Percentiles rank a stretch among this genome's conserved stretches.
phyloP scores from a whole-genome alignment of 495 filamentous ascomycete species.

The Neurospora discreta region DNA sequence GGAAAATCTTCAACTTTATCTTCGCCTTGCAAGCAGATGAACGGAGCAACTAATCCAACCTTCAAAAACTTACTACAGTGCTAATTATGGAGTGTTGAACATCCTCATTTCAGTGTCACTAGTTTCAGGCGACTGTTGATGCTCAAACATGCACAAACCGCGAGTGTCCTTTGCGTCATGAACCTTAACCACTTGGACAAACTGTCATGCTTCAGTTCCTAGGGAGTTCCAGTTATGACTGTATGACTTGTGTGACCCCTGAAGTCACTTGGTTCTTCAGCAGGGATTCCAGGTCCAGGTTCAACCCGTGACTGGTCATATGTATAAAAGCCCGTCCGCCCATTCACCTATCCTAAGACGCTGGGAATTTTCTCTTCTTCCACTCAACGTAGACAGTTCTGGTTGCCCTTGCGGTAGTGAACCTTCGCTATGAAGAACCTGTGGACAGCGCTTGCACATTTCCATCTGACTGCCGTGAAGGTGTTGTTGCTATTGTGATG shows the following conservation, averaged over 20 bases:
- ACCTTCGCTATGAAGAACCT: not conserved
- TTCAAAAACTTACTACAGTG: too few species aligned
- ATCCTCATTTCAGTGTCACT: not conserved
- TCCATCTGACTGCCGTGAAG: not conserved
- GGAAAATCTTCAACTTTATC: too few species aligned
- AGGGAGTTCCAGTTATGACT: not conserved
- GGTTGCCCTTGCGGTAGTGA: not conserved
- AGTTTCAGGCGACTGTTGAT: not conserved
- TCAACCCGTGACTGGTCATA: not conserved
- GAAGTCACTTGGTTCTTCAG: not conserved
- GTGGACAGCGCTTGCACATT: not conserved
- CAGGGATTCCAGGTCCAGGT: not conserved
- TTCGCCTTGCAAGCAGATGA: too few species aligned
- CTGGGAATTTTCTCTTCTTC: not conserved
- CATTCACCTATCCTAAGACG: not conserved
- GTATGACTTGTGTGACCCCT: not conserved
- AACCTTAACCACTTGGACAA: not conserved
- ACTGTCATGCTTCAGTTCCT: not conserved
- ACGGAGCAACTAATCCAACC: too few species aligned
- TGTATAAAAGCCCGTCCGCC: not conserved
- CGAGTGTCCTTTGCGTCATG: not conserved
- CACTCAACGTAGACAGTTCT: not conserved
- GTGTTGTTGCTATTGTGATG: not conserved
- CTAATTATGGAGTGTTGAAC: not conserved
- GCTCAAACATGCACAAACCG: not conserved